Conservation (phyloP, 768 basidiomycete species). For the Cystofilobasidium macerans region DNA sequence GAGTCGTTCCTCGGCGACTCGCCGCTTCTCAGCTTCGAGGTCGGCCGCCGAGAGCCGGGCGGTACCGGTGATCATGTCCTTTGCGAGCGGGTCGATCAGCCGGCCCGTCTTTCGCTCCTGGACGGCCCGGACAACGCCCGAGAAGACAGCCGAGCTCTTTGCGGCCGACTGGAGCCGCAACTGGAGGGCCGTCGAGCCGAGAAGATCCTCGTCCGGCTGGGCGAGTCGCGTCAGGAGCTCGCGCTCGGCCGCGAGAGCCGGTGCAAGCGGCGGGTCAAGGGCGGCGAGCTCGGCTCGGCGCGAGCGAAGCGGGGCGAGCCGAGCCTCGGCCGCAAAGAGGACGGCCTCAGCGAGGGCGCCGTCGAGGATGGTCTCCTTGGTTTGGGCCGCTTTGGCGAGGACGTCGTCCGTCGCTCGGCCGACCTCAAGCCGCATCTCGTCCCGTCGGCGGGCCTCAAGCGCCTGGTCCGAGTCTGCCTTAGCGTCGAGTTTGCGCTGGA, state of each 20-base stretch:
- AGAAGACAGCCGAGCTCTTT: constrained; percentile 70
- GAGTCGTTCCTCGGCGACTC: constrained; percentile 56
- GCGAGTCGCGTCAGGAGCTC: constrained; percentile 57
- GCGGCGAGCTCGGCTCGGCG: constrained; percentile 47
- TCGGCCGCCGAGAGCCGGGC: constrained; percentile 55
- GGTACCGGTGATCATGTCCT: constrained; percentile 62
- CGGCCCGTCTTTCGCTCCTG: constrained; percentile 68
- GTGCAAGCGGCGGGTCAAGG: constrained; percentile 38
- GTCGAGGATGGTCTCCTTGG: constrained; percentile 57
- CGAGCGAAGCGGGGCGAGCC: constrained; percentile 52
- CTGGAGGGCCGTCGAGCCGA: constrained; percentile 52
- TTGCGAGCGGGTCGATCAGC: constrained; percentile 57
- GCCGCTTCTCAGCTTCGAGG: constrained; percentile 58
- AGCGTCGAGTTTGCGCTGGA: constrained; percentile 73
- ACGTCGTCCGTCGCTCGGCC: constrained; percentile 64
- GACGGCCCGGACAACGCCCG: constrained; percentile 71
- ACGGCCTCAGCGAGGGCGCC: constrained; percentile 65
- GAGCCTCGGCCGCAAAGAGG: constrained; percentile 57
- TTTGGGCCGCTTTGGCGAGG: constrained; percentile 59
- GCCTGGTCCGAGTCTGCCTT: constrained; percentile 56
- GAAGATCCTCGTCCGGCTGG: constrained; percentile 56
- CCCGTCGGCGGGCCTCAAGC: constrained; percentile 53
- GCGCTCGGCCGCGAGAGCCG: constrained; percentile 62
- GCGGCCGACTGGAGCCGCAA: constrained; percentile 54
- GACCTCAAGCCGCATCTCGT: constrained; percentile 56